Conservation (phyloP, 805 yeast species). For the Nakazawaea pomicola region DNA sequence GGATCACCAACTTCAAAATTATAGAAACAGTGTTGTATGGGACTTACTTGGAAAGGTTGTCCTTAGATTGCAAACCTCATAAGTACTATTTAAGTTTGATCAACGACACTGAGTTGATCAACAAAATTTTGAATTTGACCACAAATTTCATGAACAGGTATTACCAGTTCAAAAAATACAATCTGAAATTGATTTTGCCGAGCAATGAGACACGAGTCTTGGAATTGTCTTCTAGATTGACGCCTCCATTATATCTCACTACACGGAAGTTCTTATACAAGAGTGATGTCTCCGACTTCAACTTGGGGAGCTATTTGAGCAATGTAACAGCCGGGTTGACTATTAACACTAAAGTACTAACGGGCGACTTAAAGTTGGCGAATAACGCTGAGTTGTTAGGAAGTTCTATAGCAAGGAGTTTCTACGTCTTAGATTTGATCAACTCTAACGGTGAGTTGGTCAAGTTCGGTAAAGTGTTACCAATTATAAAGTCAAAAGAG, state of each 20-base stretch:
- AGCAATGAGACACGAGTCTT: conserved; percentile 18
- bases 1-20: conserved; percentile 59
- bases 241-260: conserved; percentile 46
- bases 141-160: conserved; percentile 76
- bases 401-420: conserved; percentile 49
- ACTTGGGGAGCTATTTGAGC: no score
- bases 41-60: conserved; percentile 53
- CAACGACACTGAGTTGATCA: conserved; percentile 41
- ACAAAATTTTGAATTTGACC: conserved; percentile 59
- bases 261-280: conserved; percentile 30
- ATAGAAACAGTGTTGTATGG: conserved; percentile 68
- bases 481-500: conserved; percentile 33
- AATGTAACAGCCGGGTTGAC: no score
- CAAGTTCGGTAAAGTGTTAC: conserved; percentile 47
- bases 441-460: conserved; percentile 37
- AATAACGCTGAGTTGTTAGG: conserved; percentile 36
- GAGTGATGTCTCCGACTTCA: no score
- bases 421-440: conserved; percentile 47
- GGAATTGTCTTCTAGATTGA: conserved; percentile 41
- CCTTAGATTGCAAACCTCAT: conserved; percentile 58
- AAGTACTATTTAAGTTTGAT: conserved; percentile 55
- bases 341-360: conserved; percentile 13
- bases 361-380: conserved; percentile 29
- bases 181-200: conserved; percentile 33
- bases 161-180: conserved; percentile 69